Percentiles rank a stretch among this genome's conserved stretches.
Evolutionary conservation across 139 green algal genomes (phyloP).

Genomic region (Astrephomene gubernaculifera): DNA sequence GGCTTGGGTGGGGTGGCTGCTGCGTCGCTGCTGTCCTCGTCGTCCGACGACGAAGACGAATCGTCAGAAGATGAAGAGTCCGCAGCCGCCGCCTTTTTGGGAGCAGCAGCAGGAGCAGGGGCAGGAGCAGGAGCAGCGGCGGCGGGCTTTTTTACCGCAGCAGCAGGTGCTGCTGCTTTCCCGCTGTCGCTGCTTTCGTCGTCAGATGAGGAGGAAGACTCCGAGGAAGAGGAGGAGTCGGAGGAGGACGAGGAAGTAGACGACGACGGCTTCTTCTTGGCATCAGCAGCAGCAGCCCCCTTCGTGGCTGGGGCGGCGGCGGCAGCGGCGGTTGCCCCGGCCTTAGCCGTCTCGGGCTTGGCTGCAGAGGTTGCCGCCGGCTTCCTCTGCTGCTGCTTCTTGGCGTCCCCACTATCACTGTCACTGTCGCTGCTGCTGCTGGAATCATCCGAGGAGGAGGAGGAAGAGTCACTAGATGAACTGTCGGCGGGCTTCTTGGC

Average conservation of each 20-base stretch:
- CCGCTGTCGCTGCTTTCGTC: too few relatives aligned
- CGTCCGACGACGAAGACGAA: too few relatives aligned
- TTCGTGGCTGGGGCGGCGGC: background rate
- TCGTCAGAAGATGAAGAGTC: too few relatives aligned
- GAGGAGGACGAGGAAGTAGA: background rate
- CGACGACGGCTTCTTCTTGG: background rate
- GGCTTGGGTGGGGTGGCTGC: too few relatives aligned
- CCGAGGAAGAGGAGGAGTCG: background rate
- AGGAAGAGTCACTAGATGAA: background rate
- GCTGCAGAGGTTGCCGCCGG: background rate
- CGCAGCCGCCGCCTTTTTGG: too few relatives aligned
- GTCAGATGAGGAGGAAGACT: background rate
- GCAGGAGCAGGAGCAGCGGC: too few relatives aligned
- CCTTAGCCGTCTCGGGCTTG: background rate
- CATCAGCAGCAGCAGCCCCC: background rate
- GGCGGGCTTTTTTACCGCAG: too few relatives aligned
- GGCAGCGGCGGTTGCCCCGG: background rate
- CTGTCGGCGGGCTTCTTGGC: background rate
- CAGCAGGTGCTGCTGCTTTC: too few relatives aligned
- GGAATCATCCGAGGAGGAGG: background rate
- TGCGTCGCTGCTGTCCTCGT: too few relatives aligned
- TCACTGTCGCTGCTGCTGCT: slow-evolving; percentile 16
- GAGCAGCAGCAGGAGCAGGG: too few relatives aligned
- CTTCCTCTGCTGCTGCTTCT: too few relatives aligned
- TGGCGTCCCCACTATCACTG: background rate